Base-by-base conservation (phyloP, 192 early-diverging fungal genomes). In the Coemansia asiatica region DNA sequence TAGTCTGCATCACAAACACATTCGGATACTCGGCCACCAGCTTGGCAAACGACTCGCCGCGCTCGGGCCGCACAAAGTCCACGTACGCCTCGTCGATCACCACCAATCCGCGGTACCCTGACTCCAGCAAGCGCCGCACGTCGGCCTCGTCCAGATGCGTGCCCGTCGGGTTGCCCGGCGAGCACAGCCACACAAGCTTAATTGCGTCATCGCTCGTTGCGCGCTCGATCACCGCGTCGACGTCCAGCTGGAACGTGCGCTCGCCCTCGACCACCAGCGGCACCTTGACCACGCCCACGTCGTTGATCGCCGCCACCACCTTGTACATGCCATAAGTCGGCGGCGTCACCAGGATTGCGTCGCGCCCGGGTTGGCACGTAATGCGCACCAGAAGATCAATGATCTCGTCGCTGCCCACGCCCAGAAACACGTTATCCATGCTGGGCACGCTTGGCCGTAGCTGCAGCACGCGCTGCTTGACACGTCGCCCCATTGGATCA, bases 241-340 rank as follows among this genome's bases (percentile, higher is more conserved):
- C 69, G 35, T 84, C 65, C 29, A 85, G 72, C 63, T 79, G 81
- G 63, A 81, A 73, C n/a, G 40, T 29, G 28, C 72, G n/a, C 12
- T 46, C 91, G 29, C 75, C 83, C 18, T 88, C 89, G 6, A 95
- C 89, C 58, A 89, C 75, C 64, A 99, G 76, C 28, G 87, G 89
- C 27, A 94, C 92, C 71, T 92, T 94, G 51, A 94, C 89, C 44
- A 98, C 86, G 46, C 74, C 84, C 0, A 98, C 92, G 84, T 98
- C 98, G 74, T 99, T 99, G 72, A 95, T 89, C 64, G 92, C 87
- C 28, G 95, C 95, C 47, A 85, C 89, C 18, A 96, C 94, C 21
- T 86, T 84, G 83, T 99, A 99, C 98, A 99, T 99, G 55, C 98
- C 98, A 75, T 99, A 99, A 25, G 96, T 98, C 4, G 98, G 98